These are phyloP conservation scores for Eucalyptus pauciflora DNA, from an alignment of 345 rosid species.

Conservation along the genomic window DNA sequence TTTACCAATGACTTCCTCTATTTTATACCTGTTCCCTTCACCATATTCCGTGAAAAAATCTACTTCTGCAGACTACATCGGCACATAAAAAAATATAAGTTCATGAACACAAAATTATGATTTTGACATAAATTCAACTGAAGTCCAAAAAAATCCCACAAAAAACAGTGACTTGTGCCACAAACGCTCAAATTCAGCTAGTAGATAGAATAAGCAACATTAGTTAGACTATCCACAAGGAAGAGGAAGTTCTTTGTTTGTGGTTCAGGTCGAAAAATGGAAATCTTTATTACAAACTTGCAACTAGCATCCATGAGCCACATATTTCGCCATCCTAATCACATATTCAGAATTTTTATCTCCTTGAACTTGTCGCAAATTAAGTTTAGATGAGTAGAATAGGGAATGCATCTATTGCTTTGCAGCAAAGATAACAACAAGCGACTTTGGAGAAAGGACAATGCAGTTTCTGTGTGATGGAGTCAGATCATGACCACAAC, in stretches of 20 bases:
- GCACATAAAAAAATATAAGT: background rate
- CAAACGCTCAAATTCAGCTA: background rate
- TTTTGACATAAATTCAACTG: background rate
- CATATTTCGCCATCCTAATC: background rate
- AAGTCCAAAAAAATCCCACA: background rate
- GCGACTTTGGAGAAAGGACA: background rate
- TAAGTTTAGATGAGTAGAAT: background rate
- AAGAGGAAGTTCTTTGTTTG: background rate
- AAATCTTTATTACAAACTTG: background rate
- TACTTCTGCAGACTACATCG: constrained; percentile 56
- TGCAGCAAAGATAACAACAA: background rate
- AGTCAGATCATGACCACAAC: background rate
- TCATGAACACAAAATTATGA: background rate
- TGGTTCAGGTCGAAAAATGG: background rate
- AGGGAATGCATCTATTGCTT: background rate
- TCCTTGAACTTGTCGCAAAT: background rate
- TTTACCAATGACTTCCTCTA: constrained; percentile 92
- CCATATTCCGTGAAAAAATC: constrained; percentile 93
- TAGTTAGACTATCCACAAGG: background rate
- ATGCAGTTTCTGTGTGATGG: background rate
- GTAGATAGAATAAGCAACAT: background rate
- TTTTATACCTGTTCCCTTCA: constrained; percentile 78
- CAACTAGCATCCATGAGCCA: background rate
- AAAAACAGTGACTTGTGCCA: background rate
- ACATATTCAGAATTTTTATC: background rate